A percentile compares a stretch with the other conserved stretches of the same genome.
Evolutionary conservation across 108 stramenopile genomes (phyloP).

Genomic region (Conticribra weissflogii): DNA sequence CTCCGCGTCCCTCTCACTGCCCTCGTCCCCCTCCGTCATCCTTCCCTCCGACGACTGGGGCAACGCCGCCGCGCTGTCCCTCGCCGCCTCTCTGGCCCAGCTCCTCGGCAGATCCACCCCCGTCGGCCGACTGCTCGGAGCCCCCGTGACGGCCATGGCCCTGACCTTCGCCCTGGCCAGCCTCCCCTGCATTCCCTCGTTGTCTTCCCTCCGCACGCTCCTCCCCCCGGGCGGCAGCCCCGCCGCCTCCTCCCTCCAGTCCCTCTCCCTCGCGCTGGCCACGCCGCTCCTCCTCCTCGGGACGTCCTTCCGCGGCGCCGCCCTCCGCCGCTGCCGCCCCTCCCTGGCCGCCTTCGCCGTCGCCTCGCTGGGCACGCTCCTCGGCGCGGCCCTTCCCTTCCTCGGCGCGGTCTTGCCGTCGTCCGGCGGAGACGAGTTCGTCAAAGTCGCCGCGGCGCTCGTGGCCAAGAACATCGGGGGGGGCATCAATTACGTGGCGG

Average conservation of each 20-base stretch:
- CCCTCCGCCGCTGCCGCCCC: conserved; percentile 46
- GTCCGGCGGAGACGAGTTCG: conserved; percentile 54
- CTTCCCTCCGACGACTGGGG: conserved; percentile 66
- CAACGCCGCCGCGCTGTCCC: conserved; percentile 60
- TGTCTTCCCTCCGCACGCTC: conserved; percentile 9
- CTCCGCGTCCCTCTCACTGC: not conserved
- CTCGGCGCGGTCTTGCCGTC: conserved; percentile 20
- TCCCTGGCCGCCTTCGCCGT: conserved; percentile 62
- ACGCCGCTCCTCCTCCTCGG: conserved; percentile 82
- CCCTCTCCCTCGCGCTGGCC: conserved; percentile 57
- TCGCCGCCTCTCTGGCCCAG: conserved; percentile 58
- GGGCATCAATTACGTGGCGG: conserved; percentile 86
- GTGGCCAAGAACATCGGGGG: conserved; percentile 88
- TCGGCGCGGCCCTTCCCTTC: conserved; percentile 64
- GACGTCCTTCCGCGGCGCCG: conserved; percentile 56
- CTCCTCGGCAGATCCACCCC: conserved; percentile 56
- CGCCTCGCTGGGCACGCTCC: conserved; percentile 64
- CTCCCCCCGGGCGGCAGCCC: conserved; percentile 67
- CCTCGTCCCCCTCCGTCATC: conserved; percentile 24
- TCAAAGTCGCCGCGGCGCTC: conserved; percentile 72
- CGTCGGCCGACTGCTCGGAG: conserved; percentile 69
- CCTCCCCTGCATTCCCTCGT: conserved; percentile 41
- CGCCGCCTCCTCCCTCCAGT: conserved; percentile 32
- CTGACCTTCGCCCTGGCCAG: conserved; percentile 70
- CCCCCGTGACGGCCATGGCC: conserved; percentile 86